Evolutionary conservation across 192 early-diverging fungal species (phyloP), one percentile per base, ranked within the genome.

Genomic region (Coemansia aciculifera): DNA sequence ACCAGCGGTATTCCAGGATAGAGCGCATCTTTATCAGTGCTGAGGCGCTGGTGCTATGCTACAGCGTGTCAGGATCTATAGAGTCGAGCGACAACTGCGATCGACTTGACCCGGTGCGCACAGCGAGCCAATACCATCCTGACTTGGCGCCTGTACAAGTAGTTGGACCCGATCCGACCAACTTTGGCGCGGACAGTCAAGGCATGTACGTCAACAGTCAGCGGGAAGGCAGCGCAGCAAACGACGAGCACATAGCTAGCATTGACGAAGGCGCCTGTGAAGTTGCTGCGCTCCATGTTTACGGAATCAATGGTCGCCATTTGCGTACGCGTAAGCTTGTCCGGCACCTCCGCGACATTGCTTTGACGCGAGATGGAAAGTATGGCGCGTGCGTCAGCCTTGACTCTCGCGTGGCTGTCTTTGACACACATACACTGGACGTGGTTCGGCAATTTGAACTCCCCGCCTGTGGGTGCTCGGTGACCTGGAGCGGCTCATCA

Each of bases 361-460:
- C 77, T 19, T 49, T 79, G 65, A 79, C 77, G 12, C 57, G 21
- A 15, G 77, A 79, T 49, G 77, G 77, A 44, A 62, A 15, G 19
- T 79, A 48, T 56, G 77, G 77, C 21, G 77, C 65, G 6, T 74
- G 68, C 23, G 77, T 79, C n/a, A 79, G 72, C 69, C 34, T 36
- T 6, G 73, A 79, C 48, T 71, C 77, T 61, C 77, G 72, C 7
- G 77, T 79, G 56, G 77, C 77, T 10, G 62, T 79, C 0, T 79
- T 79, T 42, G 72, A 74, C 42, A 63, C 64, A 5, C 56, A 66
- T 29, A 68, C 77, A 6, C 57, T 79, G 7, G 63, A 72, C 21
- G 48, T 79, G 6, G 72, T 79, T 19, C 71, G 77, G 19, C 77
- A 79, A 66, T 79, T 79, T 61, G 77, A 79, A 63, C 77, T 79